These are phyloP conservation scores for Clitopilus passeckerianus DNA, from an alignment of 768 basidiomycete species.

Conservation along the genomic window DNA sequence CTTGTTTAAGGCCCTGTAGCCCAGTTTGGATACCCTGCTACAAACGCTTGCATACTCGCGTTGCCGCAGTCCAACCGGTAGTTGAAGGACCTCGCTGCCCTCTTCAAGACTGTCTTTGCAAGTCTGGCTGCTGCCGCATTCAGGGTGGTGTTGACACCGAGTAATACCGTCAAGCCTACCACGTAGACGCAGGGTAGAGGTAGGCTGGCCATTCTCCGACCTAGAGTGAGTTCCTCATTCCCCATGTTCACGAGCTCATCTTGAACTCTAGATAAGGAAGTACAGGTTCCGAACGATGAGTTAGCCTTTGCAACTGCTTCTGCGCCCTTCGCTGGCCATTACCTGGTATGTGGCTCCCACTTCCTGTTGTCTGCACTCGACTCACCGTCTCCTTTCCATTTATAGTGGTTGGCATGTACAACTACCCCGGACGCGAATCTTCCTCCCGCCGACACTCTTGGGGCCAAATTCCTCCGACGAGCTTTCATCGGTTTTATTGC, in stretches of 20 bases:
- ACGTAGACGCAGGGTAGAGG: conserved; percentile 84
- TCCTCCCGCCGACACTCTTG: conserved; percentile 45
- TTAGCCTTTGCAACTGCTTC: conserved; percentile 92
- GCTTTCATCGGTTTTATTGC: conserved; percentile 91
- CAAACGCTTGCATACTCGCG: conserved; percentile 88
- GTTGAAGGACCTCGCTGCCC: conserved; percentile 55
- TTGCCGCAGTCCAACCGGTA: conserved; percentile 74
- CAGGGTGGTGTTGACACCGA: conserved; percentile 86
- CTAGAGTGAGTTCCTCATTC: conserved; percentile 41
- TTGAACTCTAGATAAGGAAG: conserved; percentile 47
- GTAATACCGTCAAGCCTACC: conserved; percentile 94
- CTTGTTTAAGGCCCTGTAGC: conserved; percentile 80
- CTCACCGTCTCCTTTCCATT: conserved; percentile 1
- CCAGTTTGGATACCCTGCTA: conserved; percentile 93
- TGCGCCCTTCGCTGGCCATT: conserved; percentile 91
- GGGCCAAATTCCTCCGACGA: conserved; percentile 68
- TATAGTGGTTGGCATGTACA: conserved; percentile 85
- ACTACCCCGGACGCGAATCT: conserved; percentile 65
- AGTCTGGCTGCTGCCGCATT: conserved; percentile 77
- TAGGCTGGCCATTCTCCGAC: conserved; percentile 61
- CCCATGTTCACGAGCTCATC: not conserved
- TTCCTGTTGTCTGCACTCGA: not conserved
- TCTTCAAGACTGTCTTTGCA: conserved; percentile 76
- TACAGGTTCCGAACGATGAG: conserved; percentile 79
- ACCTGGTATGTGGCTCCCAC: conserved; percentile 48